A percentile compares a stretch with the other conserved stretches of the same genome.
phyloP scores from a whole-genome alignment of 306 rosid genomes.

The Luffa aegyptiaca region DNA sequence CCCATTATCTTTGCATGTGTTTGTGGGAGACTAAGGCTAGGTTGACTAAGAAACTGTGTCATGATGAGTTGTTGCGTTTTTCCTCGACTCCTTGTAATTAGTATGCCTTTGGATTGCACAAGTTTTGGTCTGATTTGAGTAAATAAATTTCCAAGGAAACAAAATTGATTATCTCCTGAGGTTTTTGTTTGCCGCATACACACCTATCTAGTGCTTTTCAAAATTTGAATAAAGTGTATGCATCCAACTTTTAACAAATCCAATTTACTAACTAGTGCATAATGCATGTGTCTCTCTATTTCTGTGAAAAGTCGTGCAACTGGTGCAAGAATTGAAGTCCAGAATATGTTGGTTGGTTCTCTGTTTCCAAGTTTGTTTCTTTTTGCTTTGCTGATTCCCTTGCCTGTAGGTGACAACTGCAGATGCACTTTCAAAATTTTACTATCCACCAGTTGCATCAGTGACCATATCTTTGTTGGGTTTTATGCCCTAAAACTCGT shows the following conservation, averaged over 20 bases:
- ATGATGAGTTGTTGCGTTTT: background rate
- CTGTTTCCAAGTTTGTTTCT: constrained; percentile 11
- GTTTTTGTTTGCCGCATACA: background rate
- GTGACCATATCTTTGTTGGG: constrained; percentile 84
- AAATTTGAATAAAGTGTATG: background rate
- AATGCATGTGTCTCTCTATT: background rate
- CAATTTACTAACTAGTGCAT: background rate
- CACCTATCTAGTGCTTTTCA: background rate
- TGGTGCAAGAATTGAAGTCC: background rate
- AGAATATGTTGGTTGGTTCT: background rate
- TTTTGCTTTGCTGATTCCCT: background rate
- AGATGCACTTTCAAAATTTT: constrained; percentile 72
- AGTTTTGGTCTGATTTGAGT: background rate
- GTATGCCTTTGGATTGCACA: background rate
- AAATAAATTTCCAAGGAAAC: too few relatives aligned
- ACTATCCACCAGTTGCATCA: constrained; percentile 89
- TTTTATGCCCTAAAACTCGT: constrained; percentile 80
- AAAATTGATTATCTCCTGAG: background rate
- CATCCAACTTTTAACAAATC: background rate
- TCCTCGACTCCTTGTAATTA: background rate
- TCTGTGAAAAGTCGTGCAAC: background rate
- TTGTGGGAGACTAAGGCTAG: background rate
- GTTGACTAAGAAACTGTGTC: background rate
- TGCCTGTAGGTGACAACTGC: too few relatives aligned
- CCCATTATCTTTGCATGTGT: too few relatives aligned